Evolutionary conservation across 2,329 filamentous ascomycete genomes (phyloP).

Genomic region (Pseudogymnoascus sp.): DNA sequence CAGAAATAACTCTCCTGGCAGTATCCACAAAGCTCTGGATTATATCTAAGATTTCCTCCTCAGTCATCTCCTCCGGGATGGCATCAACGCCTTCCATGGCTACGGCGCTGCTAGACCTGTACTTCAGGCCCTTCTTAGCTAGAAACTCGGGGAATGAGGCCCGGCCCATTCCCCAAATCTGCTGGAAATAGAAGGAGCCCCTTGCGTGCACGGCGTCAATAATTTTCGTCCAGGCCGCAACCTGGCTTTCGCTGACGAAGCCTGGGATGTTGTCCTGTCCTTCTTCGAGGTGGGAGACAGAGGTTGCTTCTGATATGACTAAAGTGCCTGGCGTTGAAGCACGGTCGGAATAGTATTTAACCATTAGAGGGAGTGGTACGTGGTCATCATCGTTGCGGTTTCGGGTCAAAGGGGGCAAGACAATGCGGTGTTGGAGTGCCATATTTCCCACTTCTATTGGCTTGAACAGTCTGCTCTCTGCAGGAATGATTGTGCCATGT

Average conservation of each 20-base stretch:
- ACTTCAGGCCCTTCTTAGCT: slow-evolving; percentile 16
- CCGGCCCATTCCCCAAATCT: slow-evolving; percentile 56
- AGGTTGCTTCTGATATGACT: slow-evolving; percentile 50
- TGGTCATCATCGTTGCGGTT: slow-evolving; percentile 42
- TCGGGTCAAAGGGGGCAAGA: slow-evolving; percentile 52
- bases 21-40: slow-evolving; percentile 16
- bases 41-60: slow-evolving; percentile 19
- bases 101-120: slow-evolving; percentile 14
- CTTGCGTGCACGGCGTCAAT: slow-evolving; percentile 57
- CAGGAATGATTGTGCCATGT: no score
- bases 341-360: slow-evolving; percentile 49
- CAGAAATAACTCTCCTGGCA: slow-evolving; percentile 21
- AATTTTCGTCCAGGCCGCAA: slow-evolving; percentile 52
- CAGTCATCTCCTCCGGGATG: slow-evolving; percentile 16
- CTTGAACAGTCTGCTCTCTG: background rate
- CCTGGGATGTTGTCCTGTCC: slow-evolving; percentile 48
- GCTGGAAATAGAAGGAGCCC: slow-evolving; percentile 51
- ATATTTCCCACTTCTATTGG: slow-evolving; percentile 34
- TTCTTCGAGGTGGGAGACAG: slow-evolving; percentile 42
- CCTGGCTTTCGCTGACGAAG: slow-evolving; percentile 48
- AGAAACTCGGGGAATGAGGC: slow-evolving; percentile 32
- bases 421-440: slow-evolving; percentile 39
- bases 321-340: slow-evolving; percentile 44
- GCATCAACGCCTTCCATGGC: slow-evolving; percentile 9
- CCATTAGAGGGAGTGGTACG: slow-evolving; percentile 37